Percentiles rank a stretch among this genome's conserved stretches.
phyloP scores from a whole-genome alignment of 2,329 filamentous ascomycete species.

The Pleurostoma richardsiae region DNA sequence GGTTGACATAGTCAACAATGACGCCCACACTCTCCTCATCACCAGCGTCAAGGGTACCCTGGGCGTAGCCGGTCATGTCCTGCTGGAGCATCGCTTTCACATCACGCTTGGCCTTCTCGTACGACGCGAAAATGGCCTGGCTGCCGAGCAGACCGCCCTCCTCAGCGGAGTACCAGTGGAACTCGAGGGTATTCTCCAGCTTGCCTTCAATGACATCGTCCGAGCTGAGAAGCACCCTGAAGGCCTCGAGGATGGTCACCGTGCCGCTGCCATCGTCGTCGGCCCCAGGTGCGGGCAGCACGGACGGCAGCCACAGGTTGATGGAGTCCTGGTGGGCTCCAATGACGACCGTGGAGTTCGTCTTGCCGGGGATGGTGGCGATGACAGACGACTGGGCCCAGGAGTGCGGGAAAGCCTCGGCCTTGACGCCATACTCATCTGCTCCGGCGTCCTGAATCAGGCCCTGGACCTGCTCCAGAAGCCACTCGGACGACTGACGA shows the following conservation, averaged over 20 bases:
- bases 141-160: slow-evolving; percentile 72
- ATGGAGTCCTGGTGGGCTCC: slow-evolving; percentile 79
- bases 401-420: slow-evolving; percentile 47
- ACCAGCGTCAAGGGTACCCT: slow-evolving; percentile 13
- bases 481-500: slow-evolving; percentile 69
- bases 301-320: slow-evolving; percentile 66
- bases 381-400: slow-evolving; percentile 78
- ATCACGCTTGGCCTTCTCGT: slow-evolving; percentile 21
- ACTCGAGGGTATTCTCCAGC: slow-evolving; percentile 71
- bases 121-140: slow-evolving; percentile 42
- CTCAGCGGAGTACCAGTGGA: slow-evolving; percentile 52
- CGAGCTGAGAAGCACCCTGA: slow-evolving; percentile 65
- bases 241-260: slow-evolving; percentile 74
- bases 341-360: slow-evolving; percentile 63
- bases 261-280: slow-evolving; percentile 76
- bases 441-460: slow-evolving; percentile 55
- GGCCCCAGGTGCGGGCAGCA: slow-evolving; percentile 66
- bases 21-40: slow-evolving; percentile 26
- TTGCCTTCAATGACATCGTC: slow-evolving; percentile 57
- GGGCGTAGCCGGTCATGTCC: slow-evolving; percentile 36
- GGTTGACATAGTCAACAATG: slow-evolving; percentile 32
- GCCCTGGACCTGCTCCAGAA: slow-evolving; percentile 59
- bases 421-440: slow-evolving; percentile 56
- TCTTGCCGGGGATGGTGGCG: slow-evolving; percentile 72
- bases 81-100: slow-evolving; percentile 38